phyloP scores from a whole-genome alignment of 495 filamentous ascomycete species.

The Daldinia loculata region DNA sequence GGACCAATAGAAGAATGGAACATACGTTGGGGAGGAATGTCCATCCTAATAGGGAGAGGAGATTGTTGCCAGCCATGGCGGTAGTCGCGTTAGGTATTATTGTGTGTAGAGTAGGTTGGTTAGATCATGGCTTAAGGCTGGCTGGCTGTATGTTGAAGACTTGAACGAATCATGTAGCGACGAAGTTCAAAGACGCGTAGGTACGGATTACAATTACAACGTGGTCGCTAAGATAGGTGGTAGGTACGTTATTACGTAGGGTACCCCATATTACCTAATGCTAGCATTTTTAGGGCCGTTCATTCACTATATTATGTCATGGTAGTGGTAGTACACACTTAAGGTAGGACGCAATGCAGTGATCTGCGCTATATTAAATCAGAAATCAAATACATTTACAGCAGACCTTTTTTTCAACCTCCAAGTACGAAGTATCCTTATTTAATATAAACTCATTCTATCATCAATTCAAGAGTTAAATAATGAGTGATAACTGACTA shows the following conservation, averaged over 20 bases:
- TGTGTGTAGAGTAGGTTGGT: neutral
- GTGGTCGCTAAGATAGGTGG: neutral
- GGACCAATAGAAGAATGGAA: neutral
- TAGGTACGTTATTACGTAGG: constrained; percentile 22
- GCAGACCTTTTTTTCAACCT: neutral
- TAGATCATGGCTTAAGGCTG: constrained; percentile 29
- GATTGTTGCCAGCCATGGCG: constrained; percentile 43
- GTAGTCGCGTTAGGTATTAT: constrained; percentile 5
- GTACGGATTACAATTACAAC: neutral
- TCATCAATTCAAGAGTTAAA: neutral
- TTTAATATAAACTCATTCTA: too few species aligned
- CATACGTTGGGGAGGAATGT: constrained; percentile 79
- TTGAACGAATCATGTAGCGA: neutral
- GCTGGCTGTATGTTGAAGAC: neutral
- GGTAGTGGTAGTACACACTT: neutral
- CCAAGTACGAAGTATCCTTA: too few species aligned
- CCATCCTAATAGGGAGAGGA: constrained; percentile 85
- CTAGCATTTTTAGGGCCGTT: neutral
- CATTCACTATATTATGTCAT: neutral
- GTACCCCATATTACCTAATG: constrained; percentile 6
- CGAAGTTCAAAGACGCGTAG: neutral
- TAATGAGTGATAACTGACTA: neutral
- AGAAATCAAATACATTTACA: neutral
- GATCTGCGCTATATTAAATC: neutral
- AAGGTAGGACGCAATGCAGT: neutral